Evolutionary conservation across 2,329 filamentous ascomycete species (phyloP).

Genomic region (Fusarium sp.): DNA sequence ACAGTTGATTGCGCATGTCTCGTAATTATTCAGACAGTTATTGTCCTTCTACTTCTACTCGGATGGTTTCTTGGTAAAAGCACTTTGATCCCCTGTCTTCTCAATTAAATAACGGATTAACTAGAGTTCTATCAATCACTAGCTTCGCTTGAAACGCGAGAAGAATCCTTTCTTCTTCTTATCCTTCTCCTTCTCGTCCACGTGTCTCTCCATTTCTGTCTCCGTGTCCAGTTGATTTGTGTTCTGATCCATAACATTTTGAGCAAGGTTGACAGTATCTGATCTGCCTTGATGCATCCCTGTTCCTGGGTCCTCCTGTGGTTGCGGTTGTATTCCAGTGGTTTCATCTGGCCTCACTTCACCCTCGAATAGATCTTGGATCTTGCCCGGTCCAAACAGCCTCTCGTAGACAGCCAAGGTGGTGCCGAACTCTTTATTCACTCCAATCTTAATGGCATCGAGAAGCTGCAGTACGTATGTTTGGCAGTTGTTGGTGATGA

Average conservation of each 20-base stretch:
- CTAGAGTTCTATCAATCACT: too few relatives aligned
- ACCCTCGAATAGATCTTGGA: constrained; percentile 64
- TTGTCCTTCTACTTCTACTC: too few relatives aligned
- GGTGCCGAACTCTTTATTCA: constrained; percentile 65
- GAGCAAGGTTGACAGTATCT: constrained; percentile 61
- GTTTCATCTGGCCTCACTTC: constrained; percentile 37
- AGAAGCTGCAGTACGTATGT: constrained; percentile 66
- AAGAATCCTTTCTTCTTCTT: constrained; percentile 38
- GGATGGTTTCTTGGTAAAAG: too few relatives aligned
- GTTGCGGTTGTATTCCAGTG: too few relatives aligned
- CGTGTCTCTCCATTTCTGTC: constrained; percentile 43
- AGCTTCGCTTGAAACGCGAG: constrained; percentile 25
- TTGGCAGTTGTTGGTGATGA: constrained; percentile 72
- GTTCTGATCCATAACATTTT: constrained; percentile 67
- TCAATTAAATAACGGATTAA: too few relatives aligned
- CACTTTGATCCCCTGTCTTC: too few relatives aligned
- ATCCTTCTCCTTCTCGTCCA: constrained; percentile 7
- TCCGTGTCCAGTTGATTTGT: constrained; percentile 64
- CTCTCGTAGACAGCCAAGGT: constrained; percentile 66
- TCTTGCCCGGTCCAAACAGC: constrained; percentile 62
- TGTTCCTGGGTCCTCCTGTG: not conserved
- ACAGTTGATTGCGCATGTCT: too few relatives aligned
- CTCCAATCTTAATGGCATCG: constrained; percentile 65
- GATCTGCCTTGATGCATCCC: constrained; percentile 39
- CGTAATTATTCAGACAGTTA: too few relatives aligned